These are phyloP conservation scores for Epithemia pelagica DNA, from an alignment of 108 stramenopile species.

Conservation along the genomic window DNA sequence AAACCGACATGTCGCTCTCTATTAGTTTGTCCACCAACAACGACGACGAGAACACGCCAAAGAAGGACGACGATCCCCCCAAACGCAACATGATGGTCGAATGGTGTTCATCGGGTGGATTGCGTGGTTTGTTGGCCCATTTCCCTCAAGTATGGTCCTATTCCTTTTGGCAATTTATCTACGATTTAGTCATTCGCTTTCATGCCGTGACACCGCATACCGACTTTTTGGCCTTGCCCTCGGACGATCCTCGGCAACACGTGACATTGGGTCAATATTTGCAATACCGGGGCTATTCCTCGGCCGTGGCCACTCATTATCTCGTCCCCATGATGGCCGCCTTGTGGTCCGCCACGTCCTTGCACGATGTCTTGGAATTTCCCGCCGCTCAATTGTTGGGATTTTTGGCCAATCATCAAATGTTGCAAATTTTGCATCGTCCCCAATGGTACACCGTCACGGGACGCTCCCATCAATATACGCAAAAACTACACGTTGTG, in stretches of 20 bases:
- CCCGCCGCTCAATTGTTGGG: slow-evolving; percentile 78
- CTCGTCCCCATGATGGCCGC: slow-evolving; percentile 95
- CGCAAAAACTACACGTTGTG: slow-evolving; percentile 47
- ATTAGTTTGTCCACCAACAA: slow-evolving; percentile 42
- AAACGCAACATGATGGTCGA: slow-evolving; percentile 58
- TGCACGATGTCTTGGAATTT: slow-evolving; percentile 78
- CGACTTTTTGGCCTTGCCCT: slow-evolving; percentile 47
- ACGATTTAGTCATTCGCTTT: slow-evolving; percentile 77
- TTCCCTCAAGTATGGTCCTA: slow-evolving; percentile 49
- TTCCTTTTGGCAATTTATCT: slow-evolving; percentile 69
- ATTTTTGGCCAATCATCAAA: slow-evolving; percentile 93
- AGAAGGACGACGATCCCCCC: too few species aligned
- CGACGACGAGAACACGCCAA: slow-evolving; percentile 42
- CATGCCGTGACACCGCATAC: slow-evolving; percentile 53
- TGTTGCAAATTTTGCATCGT: slow-evolving; percentile 81
- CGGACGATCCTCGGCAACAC: slow-evolving; percentile 57
- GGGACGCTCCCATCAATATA: slow-evolving; percentile 73
- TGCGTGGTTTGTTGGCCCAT: slow-evolving; percentile 68
- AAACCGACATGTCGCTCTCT: slow-evolving; percentile 83
- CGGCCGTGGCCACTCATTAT: slow-evolving; percentile 78
- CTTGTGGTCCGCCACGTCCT: slow-evolving; percentile 71
- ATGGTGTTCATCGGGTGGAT: slow-evolving; percentile 66
- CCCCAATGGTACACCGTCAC: slow-evolving; percentile 87
- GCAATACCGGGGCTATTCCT: slow-evolving; percentile 52
- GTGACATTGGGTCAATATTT: slow-evolving; percentile 88